Conservation (phyloP, 2,329 filamentous ascomycete species). For the Fusarium globosum region DNA sequence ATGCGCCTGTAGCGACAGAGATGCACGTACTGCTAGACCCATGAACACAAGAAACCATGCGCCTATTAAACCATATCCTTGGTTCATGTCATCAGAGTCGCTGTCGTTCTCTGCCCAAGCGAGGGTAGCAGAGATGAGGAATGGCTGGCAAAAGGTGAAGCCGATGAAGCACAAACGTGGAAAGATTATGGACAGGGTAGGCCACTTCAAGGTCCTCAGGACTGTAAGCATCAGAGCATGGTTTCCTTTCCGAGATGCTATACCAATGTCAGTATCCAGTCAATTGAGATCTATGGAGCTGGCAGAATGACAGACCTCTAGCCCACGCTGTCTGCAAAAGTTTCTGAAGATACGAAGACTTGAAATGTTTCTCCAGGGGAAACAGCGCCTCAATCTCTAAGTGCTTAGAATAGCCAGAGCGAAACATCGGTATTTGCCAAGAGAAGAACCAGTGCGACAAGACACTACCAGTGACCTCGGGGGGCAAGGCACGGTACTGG, state of each 20-base stretch:
- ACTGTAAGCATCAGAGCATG: conserved; percentile 15
- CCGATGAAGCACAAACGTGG: conserved; percentile 34
- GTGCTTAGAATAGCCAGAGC: conserved; percentile 16
- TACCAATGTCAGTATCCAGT: neutral
- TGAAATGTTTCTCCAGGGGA: conserved; percentile 26
- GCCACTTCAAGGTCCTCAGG: conserved; percentile 15
- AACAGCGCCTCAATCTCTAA: conserved; percentile 24
- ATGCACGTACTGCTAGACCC: conserved; percentile 16
- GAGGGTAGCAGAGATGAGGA: conserved; percentile 34
- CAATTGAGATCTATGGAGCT: fast-evolving
- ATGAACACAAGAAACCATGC: conserved; percentile 35
- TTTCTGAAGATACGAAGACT: conserved; percentile 26
- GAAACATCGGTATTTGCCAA: conserved; percentile 30
- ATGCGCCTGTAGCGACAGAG: fast-evolving
- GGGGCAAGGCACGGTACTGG: conserved; percentile 16
- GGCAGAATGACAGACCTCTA: neutral
- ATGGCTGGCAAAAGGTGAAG: conserved; percentile 36
- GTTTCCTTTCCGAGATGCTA: conserved; percentile 7
- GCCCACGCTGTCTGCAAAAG: conserved; percentile 20
- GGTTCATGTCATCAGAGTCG: conserved; percentile 10
- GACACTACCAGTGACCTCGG: conserved; percentile 17
- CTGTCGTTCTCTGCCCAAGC: conserved; percentile 2
- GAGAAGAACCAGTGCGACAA: conserved; percentile 34
- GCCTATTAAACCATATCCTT: conserved; percentile 36
- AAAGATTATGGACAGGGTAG: conserved; percentile 14